These are phyloP conservation scores for Geotrichum fermentans DNA, from an alignment of 1,139 yeast genomes.

Conservation along the genomic window DNA sequence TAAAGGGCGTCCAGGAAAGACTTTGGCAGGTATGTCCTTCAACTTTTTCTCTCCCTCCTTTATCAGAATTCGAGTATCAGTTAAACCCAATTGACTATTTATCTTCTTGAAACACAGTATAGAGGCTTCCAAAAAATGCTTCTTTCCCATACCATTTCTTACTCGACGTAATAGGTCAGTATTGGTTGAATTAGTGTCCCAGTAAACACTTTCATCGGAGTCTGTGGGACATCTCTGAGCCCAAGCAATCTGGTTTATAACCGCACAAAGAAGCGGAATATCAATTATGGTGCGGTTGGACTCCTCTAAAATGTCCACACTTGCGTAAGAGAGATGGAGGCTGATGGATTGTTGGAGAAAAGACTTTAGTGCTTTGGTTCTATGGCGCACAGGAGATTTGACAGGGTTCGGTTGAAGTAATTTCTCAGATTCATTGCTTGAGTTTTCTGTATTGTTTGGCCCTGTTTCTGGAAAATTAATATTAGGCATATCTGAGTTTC, in stretches of 20 bases:
- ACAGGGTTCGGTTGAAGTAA: too few species aligned
- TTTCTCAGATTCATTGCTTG: too few species aligned
- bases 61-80: not conserved
- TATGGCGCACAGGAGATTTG: slow-evolving; percentile 9
- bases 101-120: not conserved
- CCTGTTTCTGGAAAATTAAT: too few species aligned
- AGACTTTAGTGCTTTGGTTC: slow-evolving; percentile 10
- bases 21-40: not conserved
- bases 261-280: not conserved
- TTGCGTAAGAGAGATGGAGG: slow-evolving; percentile 20
- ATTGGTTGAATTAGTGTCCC: not conserved
- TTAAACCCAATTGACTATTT: slow-evolving; percentile 1
- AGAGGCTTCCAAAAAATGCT: not conserved
- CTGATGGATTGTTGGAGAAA: slow-evolving; percentile 21
- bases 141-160: not conserved
- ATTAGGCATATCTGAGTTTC: too few species aligned
- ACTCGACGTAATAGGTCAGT: slow-evolving; percentile 2
- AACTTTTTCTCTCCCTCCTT: not conserved
- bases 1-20: not conserved
- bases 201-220: not conserved
- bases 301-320: slow-evolving; percentile 19
- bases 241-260: slow-evolving; percentile 1
- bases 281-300: slow-evolving; percentile 1
- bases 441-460: too few species aligned
- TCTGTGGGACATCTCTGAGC: not conserved